Conservation (phyloP, 495 filamentous ascomycete genomes). For the Bacidia rubella region DNA sequence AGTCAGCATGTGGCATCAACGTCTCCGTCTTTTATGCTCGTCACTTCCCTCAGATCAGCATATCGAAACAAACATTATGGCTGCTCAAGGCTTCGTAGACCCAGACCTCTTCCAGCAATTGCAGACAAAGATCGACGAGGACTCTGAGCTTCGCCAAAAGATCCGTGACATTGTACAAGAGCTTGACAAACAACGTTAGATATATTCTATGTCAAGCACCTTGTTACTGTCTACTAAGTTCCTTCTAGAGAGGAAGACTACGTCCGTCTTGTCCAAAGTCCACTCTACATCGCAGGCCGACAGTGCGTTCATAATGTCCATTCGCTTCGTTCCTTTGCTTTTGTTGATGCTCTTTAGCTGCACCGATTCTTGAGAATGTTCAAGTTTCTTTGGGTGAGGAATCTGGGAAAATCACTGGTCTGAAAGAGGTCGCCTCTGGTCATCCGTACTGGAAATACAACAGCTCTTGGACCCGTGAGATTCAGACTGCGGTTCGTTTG, state of each 20-base stretch:
- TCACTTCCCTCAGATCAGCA: too few relatives aligned
- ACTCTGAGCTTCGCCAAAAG: conserved; percentile 64
- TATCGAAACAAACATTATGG: background rate
- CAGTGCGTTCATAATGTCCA: conserved; percentile 37
- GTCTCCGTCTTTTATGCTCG: too few relatives aligned
- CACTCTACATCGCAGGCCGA: conserved; percentile 73
- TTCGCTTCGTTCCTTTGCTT: background rate
- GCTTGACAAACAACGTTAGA: conserved; percentile 55
- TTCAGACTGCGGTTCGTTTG: conserved; percentile 60
- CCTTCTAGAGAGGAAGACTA: conserved; percentile 43
- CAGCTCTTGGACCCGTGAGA: conserved; percentile 61
- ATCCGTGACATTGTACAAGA: conserved; percentile 66
- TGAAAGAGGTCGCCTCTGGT: conserved; percentile 58
- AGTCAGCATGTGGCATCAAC: too few relatives aligned
- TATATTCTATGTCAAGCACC: background rate
- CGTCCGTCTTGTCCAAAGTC: conserved; percentile 71
- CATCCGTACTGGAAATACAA: conserved; percentile 97
- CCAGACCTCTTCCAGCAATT: conserved; percentile 76
- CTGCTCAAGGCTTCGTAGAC: conserved; percentile 43
- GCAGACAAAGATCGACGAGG: conserved; percentile 81
- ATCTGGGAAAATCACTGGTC: conserved; percentile 29
- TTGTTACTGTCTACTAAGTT: background rate
- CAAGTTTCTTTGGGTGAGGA: background rate
- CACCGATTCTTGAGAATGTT: conserved; percentile 32
- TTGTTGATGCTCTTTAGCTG: background rate